phyloP scores from a whole-genome alignment of 371 early-diverging fungal genomes.

The Mortierella sp. region DNA sequence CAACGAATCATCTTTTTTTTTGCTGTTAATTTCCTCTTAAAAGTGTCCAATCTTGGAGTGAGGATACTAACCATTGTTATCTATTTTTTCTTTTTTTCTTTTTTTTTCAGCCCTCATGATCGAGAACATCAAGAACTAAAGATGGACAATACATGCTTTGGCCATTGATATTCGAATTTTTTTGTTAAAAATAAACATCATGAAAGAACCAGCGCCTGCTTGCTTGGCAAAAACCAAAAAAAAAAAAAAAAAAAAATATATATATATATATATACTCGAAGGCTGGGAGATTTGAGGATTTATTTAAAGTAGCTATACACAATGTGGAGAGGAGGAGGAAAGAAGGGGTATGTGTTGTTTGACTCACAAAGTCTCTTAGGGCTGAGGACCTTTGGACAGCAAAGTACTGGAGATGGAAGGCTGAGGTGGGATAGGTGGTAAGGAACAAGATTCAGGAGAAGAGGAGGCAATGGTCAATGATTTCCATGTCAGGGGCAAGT shows the following conservation, averaged over 20 bases:
- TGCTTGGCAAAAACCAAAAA: slow-evolving; percentile 15
- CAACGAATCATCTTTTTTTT: neutral
- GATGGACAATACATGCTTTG: slow-evolving; percentile 27
- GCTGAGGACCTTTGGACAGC: neutral
- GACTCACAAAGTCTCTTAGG: no score
- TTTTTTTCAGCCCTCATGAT: slow-evolving; percentile 29
- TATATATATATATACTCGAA: neutral
- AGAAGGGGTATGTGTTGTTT: no score
- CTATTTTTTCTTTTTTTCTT: neutral
- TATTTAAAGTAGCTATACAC: no score
- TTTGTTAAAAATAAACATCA: slow-evolving; percentile 28
- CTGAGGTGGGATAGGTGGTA: neutral
- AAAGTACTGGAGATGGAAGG: neutral
- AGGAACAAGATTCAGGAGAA: neutral
- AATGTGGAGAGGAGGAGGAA: no score
- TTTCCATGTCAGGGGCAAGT: neutral
- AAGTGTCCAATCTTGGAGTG: neutral
- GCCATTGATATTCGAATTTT: slow-evolving; percentile 10
- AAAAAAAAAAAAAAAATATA: neutral
- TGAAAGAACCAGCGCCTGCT: slow-evolving; percentile 7
- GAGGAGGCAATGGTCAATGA: neutral
- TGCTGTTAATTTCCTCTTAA: no score
- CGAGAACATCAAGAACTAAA: slow-evolving; percentile 47
- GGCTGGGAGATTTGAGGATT: no score
- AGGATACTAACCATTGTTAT: neutral